Conservation (phyloP, 768 basidiomycete species). For the Hemileccinum impolitum region DNA sequence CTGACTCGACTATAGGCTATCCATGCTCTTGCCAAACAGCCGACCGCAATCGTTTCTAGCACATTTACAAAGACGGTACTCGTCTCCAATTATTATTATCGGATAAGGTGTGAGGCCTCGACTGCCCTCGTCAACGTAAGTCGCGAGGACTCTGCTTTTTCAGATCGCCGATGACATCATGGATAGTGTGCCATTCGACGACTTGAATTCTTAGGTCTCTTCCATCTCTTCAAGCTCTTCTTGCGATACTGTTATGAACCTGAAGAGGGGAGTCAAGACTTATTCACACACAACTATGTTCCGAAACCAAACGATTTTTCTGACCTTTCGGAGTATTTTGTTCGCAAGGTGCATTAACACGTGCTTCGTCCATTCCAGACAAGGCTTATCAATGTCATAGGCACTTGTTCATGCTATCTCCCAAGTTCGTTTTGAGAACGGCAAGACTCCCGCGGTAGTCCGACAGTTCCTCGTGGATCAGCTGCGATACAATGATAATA, state of each 20-base stretch:
- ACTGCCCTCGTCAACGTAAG: conserved; percentile 77
- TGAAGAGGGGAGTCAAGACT: conserved; percentile 73
- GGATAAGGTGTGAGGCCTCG: conserved; percentile 94
- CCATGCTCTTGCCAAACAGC: conserved; percentile 75
- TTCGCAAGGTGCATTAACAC: conserved; percentile 67
- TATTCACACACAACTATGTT: conserved; percentile 86
- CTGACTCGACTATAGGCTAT: conserved; percentile 67
- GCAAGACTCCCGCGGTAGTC: conserved; percentile 82
- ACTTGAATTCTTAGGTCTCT: conserved; percentile 86
- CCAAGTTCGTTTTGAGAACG: conserved; percentile 80
- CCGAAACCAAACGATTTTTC: conserved; percentile 94
- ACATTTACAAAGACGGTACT: conserved; percentile 91
- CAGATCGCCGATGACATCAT: conserved; percentile 10
- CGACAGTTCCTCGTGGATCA: conserved; percentile 89
- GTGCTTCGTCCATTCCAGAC: background rate
- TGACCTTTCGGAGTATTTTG: conserved; percentile 89
- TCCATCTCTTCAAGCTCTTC: conserved; percentile 95
- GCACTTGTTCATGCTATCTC: conserved; percentile 79
- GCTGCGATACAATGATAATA: conserved; percentile 94
- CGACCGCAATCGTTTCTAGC: conserved; percentile 83
- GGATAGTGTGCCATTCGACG: conserved; percentile 77
- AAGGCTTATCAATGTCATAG: conserved; percentile 37
- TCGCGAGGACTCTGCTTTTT: conserved; percentile 8
- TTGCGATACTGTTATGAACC: conserved; percentile 88
- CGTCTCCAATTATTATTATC: conserved; percentile 93